phyloP scores from a whole-genome alignment of 495 filamentous ascomycete genomes.

The Hypoxylon fuscum region DNA sequence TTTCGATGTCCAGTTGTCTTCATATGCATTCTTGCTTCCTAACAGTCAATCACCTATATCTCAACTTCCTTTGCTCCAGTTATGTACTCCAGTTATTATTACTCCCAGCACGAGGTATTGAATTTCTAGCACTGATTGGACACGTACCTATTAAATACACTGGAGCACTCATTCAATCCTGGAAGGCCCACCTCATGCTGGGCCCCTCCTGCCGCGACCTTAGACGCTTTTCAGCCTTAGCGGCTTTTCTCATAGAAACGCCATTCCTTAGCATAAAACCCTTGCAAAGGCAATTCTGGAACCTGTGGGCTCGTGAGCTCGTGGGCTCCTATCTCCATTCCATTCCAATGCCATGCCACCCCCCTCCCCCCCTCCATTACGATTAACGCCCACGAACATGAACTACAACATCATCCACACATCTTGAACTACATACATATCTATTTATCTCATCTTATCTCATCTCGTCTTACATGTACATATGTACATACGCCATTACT shows the following conservation, averaged over 20 bases:
- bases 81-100: no score
- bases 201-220: conserved; percentile 21
- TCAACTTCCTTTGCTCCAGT: no score
- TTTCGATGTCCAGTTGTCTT: no score
- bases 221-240: conserved; percentile 42
- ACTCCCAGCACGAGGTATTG: no score
- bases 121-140: no score
- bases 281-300: conserved; percentile 17
- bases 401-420: conserved; percentile 1
- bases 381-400: not conserved
- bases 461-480: conserved; percentile 4
- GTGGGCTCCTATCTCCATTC: conserved; percentile 3
- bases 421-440: conserved; percentile 2
- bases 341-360: not conserved
- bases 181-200: conserved; percentile 12
- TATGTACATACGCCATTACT: not conserved
- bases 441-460: conserved; percentile 3
- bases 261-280: conserved; percentile 10
- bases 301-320: no score
- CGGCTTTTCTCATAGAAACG: conserved; percentile 31
- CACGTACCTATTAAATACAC: conserved; percentile 10
- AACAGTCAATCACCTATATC: no score
- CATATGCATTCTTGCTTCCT: no score
- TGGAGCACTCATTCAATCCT: not conserved
- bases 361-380: conserved; percentile 5